Percentiles rank a stretch among this genome's conserved stretches.
phyloP scores from a whole-genome alignment of 2,329 filamentous ascomycete genomes.

The Clarireedia hainanense region DNA sequence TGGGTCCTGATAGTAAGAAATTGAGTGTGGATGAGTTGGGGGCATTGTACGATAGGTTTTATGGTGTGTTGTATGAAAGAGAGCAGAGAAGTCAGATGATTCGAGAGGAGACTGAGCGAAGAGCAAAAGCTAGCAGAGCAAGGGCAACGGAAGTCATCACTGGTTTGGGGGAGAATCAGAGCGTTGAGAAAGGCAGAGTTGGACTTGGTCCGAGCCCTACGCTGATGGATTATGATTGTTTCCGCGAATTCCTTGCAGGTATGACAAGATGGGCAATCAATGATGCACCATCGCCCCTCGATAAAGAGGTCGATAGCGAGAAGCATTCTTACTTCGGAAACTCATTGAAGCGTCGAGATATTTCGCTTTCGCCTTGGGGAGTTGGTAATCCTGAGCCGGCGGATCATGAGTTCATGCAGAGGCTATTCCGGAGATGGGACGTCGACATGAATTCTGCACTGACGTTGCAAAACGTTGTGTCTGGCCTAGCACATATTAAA shows the following conservation, averaged over 20 bases:
- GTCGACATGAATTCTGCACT: conserved; percentile 67
- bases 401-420: conserved; percentile 88
- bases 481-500: conserved; percentile 83
- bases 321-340: conserved; percentile 54
- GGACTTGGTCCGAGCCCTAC: conserved; percentile 83
- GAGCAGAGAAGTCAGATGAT: conserved; percentile 75
- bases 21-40: conserved; percentile 79
- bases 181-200: conserved; percentile 75
- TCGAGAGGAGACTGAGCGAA: conserved; percentile 64
- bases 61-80: conserved; percentile 82
- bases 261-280: conserved; percentile 91
- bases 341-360: conserved; percentile 36
- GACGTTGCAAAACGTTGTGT: conserved; percentile 85
- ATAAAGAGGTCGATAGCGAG: conserved; percentile 44
- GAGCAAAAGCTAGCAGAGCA: conserved; percentile 53
- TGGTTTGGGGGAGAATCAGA: conserved; percentile 35
- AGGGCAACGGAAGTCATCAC: conserved; percentile 41
- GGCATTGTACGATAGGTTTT: conserved; percentile 89
- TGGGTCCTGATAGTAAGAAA: conserved; percentile 92
- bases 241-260: conserved; percentile 84
- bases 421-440: conserved; percentile 86
- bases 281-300: conserved; percentile 61
- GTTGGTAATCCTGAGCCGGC: conserved; percentile 59
- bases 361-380: conserved; percentile 43
- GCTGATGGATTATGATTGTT: conserved; percentile 95